phyloP scores from a whole-genome alignment of 495 filamentous ascomycete species.

The Penicillium soppii region DNA sequence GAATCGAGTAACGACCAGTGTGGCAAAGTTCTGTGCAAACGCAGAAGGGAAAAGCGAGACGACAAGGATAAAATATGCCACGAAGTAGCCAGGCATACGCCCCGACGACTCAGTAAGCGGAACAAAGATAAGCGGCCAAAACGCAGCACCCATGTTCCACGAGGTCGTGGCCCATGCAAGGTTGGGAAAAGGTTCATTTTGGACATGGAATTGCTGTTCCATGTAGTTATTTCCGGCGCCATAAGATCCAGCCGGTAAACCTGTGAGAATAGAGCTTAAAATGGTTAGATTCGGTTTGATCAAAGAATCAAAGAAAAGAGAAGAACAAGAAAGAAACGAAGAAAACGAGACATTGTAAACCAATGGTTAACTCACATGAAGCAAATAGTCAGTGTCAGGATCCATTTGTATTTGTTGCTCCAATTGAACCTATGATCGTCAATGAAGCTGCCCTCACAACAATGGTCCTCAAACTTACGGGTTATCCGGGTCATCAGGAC shows the following conservation, averaged over 20 bases:
- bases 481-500: constrained; percentile 27
- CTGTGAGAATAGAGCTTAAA: constrained; percentile 39
- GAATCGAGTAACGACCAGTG: constrained; percentile 48
- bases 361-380: constrained; percentile 29
- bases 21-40: constrained; percentile 53
- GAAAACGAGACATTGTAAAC: neutral
- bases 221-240: constrained; percentile 40
- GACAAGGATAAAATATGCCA: constrained; percentile 47
- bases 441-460: neutral
- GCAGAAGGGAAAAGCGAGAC: constrained; percentile 51
- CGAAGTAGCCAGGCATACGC: constrained; percentile 48
- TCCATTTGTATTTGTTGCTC: constrained; percentile 33
- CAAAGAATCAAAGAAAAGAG: too few relatives aligned
- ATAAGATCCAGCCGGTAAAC: constrained; percentile 42
- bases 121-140: constrained; percentile 51
- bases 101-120: constrained; percentile 55
- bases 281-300: neutral
- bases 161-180: constrained; percentile 47
- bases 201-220: constrained; percentile 39
- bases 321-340: too few relatives aligned
- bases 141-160: constrained; percentile 55
- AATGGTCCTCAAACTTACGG: constrained; percentile 4
- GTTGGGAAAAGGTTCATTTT: constrained; percentile 44
- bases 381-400: constrained; percentile 40
- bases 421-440: neutral